Evolutionary conservation across 768 basidiomycete genomes (phyloP).

Genomic region (Lactarius quietus): DNA sequence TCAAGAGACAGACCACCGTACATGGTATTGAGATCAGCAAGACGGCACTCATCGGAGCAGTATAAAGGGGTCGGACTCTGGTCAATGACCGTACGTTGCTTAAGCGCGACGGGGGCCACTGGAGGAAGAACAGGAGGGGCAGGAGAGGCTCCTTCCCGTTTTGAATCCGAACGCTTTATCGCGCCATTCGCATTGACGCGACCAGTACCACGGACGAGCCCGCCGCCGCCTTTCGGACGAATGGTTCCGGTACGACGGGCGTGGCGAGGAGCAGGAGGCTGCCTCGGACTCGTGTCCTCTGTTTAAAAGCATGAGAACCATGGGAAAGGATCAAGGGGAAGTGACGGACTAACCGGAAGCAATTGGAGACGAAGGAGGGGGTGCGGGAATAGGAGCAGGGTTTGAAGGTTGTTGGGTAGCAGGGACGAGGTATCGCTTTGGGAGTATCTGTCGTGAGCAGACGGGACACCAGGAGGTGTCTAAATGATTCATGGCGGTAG

Average conservation of each 20-base stretch:
- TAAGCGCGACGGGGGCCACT: slow-evolving; percentile 36
- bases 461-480: slow-evolving; percentile 80
- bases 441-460: slow-evolving; percentile 74
- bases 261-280: slow-evolving; percentile 31
- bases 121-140: slow-evolving; percentile 27
- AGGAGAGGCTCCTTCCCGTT: slow-evolving; percentile 25
- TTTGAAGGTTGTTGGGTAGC: slow-evolving; percentile 33
- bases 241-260: slow-evolving; percentile 36
- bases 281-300: slow-evolving; percentile 30
- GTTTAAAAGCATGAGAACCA: slow-evolving; percentile 24
- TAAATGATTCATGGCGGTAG: slow-evolving; percentile 34
- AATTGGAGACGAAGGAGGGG: slow-evolving; percentile 40
- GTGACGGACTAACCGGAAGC: slow-evolving; percentile 37
- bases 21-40: slow-evolving; percentile 48
- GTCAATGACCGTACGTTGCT: slow-evolving; percentile 70
- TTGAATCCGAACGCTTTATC: slow-evolving; percentile 40
- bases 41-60: slow-evolving; percentile 74
- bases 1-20: slow-evolving; percentile 41
- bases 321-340: slow-evolving; percentile 6
- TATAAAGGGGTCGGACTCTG: slow-evolving; percentile 78
- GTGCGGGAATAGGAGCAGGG: slow-evolving; percentile 33
- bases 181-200: slow-evolving; percentile 58
- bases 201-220: slow-evolving; percentile 64
- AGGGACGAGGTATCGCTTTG: slow-evolving; percentile 62
- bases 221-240: slow-evolving; percentile 40